Percentiles rank a stretch among this genome's conserved stretches.
These are phyloP conservation scores for Echria macrotheca DNA, from an alignment of 495 filamentous ascomycete species.

Conservation along the genomic window DNA sequence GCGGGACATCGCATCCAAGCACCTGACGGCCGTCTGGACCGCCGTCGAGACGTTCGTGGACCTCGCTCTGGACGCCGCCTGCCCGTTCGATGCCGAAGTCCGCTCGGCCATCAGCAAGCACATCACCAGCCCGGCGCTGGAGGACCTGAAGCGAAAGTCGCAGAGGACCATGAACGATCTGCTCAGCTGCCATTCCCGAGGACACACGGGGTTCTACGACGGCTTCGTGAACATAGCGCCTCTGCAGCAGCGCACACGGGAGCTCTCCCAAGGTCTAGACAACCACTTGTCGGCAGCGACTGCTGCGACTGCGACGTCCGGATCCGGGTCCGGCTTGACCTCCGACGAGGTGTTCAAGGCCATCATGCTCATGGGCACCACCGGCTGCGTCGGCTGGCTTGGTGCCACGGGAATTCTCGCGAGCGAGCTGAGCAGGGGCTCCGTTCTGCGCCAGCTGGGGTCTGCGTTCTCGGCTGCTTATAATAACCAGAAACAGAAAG, in stretches of 20 bases:
- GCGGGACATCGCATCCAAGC: background rate
- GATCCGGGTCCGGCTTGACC: background rate
- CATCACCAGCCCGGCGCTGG: background rate
- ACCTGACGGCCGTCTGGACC: conserved; percentile 1
- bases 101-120: background rate
- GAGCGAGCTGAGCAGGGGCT: background rate
- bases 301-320: background rate
- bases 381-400: background rate
- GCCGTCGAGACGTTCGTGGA: background rate
- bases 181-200: conserved; percentile 1
- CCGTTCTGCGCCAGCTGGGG: background rate
- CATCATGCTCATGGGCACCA: background rate
- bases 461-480: background rate
- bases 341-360: background rate
- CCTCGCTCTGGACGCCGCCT: background rate
- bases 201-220: conserved; percentile 8
- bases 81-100: background rate
- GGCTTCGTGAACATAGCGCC: background rate
- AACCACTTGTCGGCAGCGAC: background rate
- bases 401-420: background rate
- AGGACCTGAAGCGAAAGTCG: background rate
- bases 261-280: background rate
- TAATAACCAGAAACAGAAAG: no score
- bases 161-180: background rate
- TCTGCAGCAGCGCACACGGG: background rate